A percentile compares a stretch with the other conserved stretches of the same genome.
phyloP scores from a whole-genome alignment of 2,329 filamentous ascomycete genomes.

The Cercospora zeina region DNA sequence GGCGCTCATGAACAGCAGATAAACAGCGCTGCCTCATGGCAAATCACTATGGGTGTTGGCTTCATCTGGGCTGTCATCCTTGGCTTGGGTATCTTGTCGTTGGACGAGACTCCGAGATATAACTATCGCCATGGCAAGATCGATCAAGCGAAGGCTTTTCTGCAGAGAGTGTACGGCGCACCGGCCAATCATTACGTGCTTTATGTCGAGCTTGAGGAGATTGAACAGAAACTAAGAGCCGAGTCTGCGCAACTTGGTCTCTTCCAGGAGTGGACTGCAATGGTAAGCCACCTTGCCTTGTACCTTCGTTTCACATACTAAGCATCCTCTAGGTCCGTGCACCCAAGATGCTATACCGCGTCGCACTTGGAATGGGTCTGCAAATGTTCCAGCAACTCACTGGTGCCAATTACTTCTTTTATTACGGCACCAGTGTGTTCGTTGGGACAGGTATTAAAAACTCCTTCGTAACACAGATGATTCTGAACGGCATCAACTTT shows the following conservation, averaged over 20 bases:
- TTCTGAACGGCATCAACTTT: slow-evolving; percentile 51
- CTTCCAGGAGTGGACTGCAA: slow-evolving; percentile 62
- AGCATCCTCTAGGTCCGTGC: slow-evolving; percentile 53
- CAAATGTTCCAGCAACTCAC: slow-evolving; percentile 50
- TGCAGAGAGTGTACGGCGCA: slow-evolving; percentile 58
- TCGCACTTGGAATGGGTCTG: slow-evolving; percentile 61
- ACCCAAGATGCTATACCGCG: slow-evolving; percentile 67
- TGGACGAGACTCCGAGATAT: slow-evolving; percentile 60
- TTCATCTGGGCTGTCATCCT: slow-evolving; percentile 59
- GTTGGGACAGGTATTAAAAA: slow-evolving; percentile 41
- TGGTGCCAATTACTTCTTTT: slow-evolving; percentile 47
- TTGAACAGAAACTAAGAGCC: slow-evolving; percentile 56
- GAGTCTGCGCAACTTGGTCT: slow-evolving; percentile 48
- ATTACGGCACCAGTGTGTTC: slow-evolving; percentile 51
- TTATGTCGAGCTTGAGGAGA: slow-evolving; percentile 55
- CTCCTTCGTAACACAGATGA: slow-evolving; percentile 47
- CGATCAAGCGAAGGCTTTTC: slow-evolving; percentile 53
- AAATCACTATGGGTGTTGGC: slow-evolving; percentile 62
- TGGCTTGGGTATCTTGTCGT: slow-evolving; percentile 54
- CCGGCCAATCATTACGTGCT: slow-evolving; percentile 57
- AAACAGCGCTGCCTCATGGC: slow-evolving; percentile 57
- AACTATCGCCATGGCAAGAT: slow-evolving; percentile 57
- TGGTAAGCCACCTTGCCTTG: not conserved
- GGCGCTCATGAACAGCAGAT: slow-evolving; percentile 54
- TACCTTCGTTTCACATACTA: slow-evolving; percentile 51